Evolutionary conservation across 805 yeast genomes (phyloP), one percentile per base, ranked within the genome.

Genomic region (Candida awuae): DNA sequence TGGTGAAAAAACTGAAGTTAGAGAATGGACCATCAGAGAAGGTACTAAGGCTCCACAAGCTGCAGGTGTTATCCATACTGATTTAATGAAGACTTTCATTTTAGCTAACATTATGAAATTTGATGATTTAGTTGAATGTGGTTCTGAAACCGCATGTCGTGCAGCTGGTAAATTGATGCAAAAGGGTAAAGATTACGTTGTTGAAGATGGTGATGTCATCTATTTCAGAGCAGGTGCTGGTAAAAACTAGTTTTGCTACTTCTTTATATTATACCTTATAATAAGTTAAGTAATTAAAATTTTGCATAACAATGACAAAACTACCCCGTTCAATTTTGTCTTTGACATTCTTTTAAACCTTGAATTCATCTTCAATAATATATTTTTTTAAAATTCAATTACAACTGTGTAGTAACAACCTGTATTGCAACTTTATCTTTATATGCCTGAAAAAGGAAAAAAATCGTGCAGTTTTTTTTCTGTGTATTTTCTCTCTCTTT

Each of bases 51-150:
- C 94, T 2, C 88, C 90, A 28, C 84, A 84, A 46, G 95, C 94
- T 2, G 96, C 96, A 1, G 94, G 88, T 17, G 80, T 81, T 25
- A 87, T 87, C 43, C 96, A 87, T 57, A 81, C 85, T 7, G 96
- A 86, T 57, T 63, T 86, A 39, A 79, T 81, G 62, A 75, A 79
- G 52, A 83, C 94, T 1, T 87, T 87, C 56, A 75, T 87, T 34
- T 73, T 75, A 54, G 94, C 92, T 8, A 77, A 79, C 41, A 83
- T 87, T 21, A 70, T 74, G 54, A 81, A 81, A 52, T 81, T 71
- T 56, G 67, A 71, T 5, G 92, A 84, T 50, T 59, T 81, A 38
- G 51, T 58, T 8, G 72, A 67, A 25, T 70, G 67, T 20, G 71
- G 79, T 43, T 74, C 73, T 46, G 75, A 75, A 47, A 54, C 63